Evolutionary conservation across 179 eudicot species (phyloP).

Genomic region (Camellia oleifera): DNA sequence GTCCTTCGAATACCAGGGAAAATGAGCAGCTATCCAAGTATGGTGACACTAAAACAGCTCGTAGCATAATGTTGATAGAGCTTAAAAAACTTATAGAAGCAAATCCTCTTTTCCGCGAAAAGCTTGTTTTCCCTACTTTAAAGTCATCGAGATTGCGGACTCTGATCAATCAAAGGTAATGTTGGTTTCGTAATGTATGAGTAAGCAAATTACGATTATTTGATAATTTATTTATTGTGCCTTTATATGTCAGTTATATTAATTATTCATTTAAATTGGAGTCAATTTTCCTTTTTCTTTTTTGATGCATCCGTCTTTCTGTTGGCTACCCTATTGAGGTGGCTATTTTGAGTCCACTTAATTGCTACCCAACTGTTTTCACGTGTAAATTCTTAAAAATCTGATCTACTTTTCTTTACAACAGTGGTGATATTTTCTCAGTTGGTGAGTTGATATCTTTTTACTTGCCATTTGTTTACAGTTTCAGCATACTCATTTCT

Average conservation of each 20-base stretch:
- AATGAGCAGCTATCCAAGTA: slow-evolving; percentile 85
- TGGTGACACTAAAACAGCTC: slow-evolving; percentile 78
- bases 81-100: slow-evolving; percentile 80
- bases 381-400: background rate
- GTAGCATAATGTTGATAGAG: slow-evolving; percentile 71
- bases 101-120: slow-evolving; percentile 80
- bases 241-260: background rate
- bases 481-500: background rate
- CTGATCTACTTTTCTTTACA: background rate
- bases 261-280: background rate
- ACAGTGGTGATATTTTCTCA: background rate
- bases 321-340: background rate
- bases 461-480: background rate
- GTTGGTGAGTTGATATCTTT: background rate
- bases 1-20: slow-evolving; percentile 46
- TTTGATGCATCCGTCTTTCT: background rate
- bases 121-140: slow-evolving; percentile 70
- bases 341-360: background rate
- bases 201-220: background rate
- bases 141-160: slow-evolving; percentile 82
- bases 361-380: background rate
- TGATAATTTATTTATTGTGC: background rate
- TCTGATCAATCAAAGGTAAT: slow-evolving; percentile 76
- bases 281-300: background rate
- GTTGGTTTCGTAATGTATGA: background rate